Evolutionary conservation across 2,329 filamentous ascomycete species (phyloP).

Genomic region (Ophiosphaerella herpotricha): DNA sequence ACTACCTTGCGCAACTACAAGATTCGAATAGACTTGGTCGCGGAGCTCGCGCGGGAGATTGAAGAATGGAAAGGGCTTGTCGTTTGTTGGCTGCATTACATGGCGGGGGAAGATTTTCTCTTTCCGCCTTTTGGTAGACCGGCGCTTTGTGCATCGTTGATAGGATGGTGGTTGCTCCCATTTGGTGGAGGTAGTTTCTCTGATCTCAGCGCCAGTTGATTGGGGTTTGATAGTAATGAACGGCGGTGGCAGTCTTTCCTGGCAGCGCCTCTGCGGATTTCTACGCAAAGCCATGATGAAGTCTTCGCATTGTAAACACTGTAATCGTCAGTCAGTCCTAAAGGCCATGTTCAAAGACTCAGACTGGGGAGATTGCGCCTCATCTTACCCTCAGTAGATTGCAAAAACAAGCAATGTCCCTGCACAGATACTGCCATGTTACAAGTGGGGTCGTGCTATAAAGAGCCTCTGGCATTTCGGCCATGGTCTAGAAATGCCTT

Average conservation of each 20-base stretch:
- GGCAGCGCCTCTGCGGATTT: conserved; percentile 32
- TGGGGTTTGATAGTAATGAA: conserved; percentile 6
- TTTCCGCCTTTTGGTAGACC: background rate
- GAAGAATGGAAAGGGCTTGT: conserved; percentile 32
- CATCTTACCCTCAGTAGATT: conserved; percentile 29
- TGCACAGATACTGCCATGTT: conserved; percentile 24
- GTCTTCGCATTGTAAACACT: conserved; percentile 31
- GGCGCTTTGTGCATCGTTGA: conserved; percentile 2
- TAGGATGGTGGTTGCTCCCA: background rate
- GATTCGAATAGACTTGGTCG: conserved; percentile 35
- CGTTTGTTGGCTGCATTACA: conserved; percentile 2
- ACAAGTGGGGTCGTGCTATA: conserved; percentile 27
- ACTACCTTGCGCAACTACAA: conserved; percentile 24
- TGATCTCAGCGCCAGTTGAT: background rate
- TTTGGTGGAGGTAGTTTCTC: background rate
- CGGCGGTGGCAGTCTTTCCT: conserved; percentile 15
- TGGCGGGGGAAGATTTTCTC: background rate
- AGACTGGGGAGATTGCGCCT: conserved; percentile 19
- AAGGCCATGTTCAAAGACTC: conserved; percentile 19
- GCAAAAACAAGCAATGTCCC: conserved; percentile 33
- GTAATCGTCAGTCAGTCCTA: conserved; percentile 8
- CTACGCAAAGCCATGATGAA: conserved; percentile 33
- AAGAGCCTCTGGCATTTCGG: conserved; percentile 27
- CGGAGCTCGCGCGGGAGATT: conserved; percentile 33
- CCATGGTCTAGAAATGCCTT: conserved; percentile 24